Conservation (phyloP, 2,329 filamentous ascomycete genomes). For the Arthrobotrys sphaeroides region DNA sequence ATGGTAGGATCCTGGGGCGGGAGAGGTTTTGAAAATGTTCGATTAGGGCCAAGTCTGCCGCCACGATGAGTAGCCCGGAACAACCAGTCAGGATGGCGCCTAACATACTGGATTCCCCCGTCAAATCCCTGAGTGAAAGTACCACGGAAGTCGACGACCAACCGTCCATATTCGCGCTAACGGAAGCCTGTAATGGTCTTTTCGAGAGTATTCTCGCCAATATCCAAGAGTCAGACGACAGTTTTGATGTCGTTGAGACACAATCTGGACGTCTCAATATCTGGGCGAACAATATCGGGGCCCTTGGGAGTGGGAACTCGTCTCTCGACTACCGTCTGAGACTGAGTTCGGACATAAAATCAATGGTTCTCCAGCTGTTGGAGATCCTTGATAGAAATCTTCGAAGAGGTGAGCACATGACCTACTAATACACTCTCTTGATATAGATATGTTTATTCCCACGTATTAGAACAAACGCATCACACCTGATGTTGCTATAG, state of each 20-base stretch:
- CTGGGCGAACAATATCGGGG: constrained; percentile 26
- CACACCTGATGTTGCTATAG: not conserved
- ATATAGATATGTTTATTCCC: not conserved
- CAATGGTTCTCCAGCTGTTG: not conserved
- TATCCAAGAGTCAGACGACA: not conserved
- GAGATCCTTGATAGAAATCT: constrained; percentile 3
- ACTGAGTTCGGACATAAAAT: constrained; percentile 1
- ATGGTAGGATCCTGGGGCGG: too few relatives aligned
- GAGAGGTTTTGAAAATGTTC: too few relatives aligned
- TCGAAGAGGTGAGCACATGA: not conserved
- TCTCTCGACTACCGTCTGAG: constrained; percentile 18
- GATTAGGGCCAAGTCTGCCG: too few relatives aligned
- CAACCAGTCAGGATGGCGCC: too few relatives aligned
- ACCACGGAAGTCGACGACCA: not conserved
- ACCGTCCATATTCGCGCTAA: not conserved
- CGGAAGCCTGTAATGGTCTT: not conserved
- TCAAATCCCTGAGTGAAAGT: not conserved
- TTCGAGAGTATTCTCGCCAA: not conserved
- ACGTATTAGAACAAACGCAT: not conserved
- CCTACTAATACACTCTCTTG: too few relatives aligned
- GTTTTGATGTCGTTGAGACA: not conserved
- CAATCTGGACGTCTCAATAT: constrained; percentile 19
- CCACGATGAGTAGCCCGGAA: too few relatives aligned
- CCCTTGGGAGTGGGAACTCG: not conserved
- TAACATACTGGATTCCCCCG: not conserved